Conservation (phyloP, 2,329 filamentous ascomycete species). For the Periconia sp. region DNA sequence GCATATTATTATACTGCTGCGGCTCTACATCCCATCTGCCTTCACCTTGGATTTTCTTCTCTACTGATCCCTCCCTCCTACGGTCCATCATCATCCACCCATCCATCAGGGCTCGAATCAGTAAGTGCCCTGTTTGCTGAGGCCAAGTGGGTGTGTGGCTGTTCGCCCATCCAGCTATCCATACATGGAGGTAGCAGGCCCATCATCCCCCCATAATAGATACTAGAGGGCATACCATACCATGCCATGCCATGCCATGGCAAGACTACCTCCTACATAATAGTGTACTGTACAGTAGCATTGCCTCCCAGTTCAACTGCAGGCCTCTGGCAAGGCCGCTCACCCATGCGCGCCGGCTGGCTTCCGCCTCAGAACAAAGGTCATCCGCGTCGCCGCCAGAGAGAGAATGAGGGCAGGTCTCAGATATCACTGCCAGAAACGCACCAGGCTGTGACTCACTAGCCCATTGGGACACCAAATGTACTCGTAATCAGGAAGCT, state of each 20-base stretch:
- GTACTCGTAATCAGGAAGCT: not conserved
- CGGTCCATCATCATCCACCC: not conserved
- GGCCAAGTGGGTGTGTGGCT: not conserved
- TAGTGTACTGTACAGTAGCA: not conserved
- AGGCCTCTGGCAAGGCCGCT: not conserved
- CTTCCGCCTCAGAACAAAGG: slow-evolving; percentile 25
- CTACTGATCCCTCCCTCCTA: not conserved
- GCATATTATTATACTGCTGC: slow-evolving; percentile 2
- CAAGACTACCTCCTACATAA: too few relatives aligned
- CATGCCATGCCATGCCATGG: too few relatives aligned
- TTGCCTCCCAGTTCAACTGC: not conserved
- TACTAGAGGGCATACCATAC: too few relatives aligned
- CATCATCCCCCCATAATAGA: too few relatives aligned
- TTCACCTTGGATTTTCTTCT: not conserved
- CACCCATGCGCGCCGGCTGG: slow-evolving; percentile 9
- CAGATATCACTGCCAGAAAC: slow-evolving; percentile 23
- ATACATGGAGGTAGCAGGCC: not conserved
- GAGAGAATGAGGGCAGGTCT: slow-evolving; percentile 8
- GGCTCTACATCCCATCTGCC: slow-evolving; percentile 1
- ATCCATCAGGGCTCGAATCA: not conserved
- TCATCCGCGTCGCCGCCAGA: slow-evolving; percentile 23
- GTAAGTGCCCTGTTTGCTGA: not conserved
- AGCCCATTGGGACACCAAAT: slow-evolving; percentile 1
- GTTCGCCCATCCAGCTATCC: not conserved
- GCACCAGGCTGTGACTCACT: slow-evolving; percentile 34